A percentile compares a stretch with the other conserved stretches of the same genome.
Evolutionary conservation across 2,329 filamentous ascomycete species (phyloP).

Genomic region (Penicillium sp.): DNA sequence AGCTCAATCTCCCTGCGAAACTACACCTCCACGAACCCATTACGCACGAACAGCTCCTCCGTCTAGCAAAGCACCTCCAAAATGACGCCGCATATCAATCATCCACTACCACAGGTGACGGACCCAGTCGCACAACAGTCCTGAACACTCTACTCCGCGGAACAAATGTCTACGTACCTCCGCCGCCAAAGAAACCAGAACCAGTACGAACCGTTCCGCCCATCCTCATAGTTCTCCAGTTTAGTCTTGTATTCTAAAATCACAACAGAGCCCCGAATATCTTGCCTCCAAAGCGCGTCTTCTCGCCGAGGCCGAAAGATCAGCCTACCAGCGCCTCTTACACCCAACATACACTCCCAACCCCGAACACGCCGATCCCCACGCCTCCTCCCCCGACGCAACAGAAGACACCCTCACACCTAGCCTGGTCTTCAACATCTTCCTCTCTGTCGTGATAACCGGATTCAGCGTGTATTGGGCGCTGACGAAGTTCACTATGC

Average conservation of each 20-base stretch:
- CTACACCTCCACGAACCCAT: slow-evolving; percentile 41
- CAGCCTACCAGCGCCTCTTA: slow-evolving; percentile 77
- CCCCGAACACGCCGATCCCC: slow-evolving; percentile 49
- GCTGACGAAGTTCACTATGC: slow-evolving; percentile 43
- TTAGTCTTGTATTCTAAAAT: neutral
- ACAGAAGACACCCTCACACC: slow-evolving; percentile 45
- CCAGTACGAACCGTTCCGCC: slow-evolving; percentile 56
- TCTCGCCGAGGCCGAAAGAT: slow-evolving; percentile 78
- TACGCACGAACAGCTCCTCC: slow-evolving; percentile 48
- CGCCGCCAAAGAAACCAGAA: slow-evolving; percentile 76
- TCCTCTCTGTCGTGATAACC: slow-evolving; percentile 80
- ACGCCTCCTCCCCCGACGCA: slow-evolving; percentile 13
- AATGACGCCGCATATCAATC: slow-evolving; percentile 17
- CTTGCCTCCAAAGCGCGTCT: slow-evolving; percentile 85
- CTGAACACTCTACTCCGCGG: slow-evolving; percentile 74
- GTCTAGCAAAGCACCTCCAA: slow-evolving; percentile 39
- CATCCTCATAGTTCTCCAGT: neutral
- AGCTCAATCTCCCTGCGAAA: slow-evolving; percentile 40
- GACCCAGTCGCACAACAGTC: slow-evolving; percentile 38
- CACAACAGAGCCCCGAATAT: slow-evolving; percentile 70
- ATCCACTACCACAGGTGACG: neutral
- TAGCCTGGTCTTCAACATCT: slow-evolving; percentile 80
- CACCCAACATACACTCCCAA: slow-evolving; percentile 60
- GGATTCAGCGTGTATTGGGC: slow-evolving; percentile 53
- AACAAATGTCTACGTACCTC: slow-evolving; percentile 73